A percentile compares a stretch with the other conserved stretches of the same genome.
phyloP scores from a whole-genome alignment of 2,329 filamentous ascomycete species.

The Trichoderma sp. region DNA sequence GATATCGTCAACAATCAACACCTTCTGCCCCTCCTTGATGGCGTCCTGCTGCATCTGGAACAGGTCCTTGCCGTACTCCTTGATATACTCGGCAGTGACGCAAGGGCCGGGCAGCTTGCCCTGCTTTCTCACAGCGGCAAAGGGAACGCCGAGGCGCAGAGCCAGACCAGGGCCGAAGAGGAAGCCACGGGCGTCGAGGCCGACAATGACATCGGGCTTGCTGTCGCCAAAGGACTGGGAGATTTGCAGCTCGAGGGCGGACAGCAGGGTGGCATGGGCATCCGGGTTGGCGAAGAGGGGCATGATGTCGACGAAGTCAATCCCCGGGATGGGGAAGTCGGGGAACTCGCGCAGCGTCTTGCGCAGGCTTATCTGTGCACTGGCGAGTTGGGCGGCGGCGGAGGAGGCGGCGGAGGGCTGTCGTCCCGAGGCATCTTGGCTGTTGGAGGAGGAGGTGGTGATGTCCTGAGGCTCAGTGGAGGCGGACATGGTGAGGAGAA shows the following conservation, averaged over 20 bases:
- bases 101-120: slow-evolving; percentile 93
- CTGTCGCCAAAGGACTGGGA: slow-evolving; percentile 57
- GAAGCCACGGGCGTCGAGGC: slow-evolving; percentile 91
- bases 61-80: slow-evolving; percentile 93
- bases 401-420: slow-evolving; percentile 61
- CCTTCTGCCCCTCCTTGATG: slow-evolving; percentile 81
- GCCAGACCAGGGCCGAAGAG: slow-evolving; percentile 91
- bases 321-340: slow-evolving; percentile 89
- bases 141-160: slow-evolving; percentile 75
- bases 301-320: slow-evolving; percentile 97
- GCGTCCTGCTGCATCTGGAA: slow-evolving; percentile 94
- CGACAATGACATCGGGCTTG: slow-evolving; percentile 86
- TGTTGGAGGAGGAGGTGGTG: slow-evolving; percentile 31
- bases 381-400: slow-evolving; percentile 63
- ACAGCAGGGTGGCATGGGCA: slow-evolving; percentile 74
- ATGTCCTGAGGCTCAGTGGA: slow-evolving; percentile 24
- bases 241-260: slow-evolving; percentile 82
- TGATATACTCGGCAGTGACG: slow-evolving; percentile 81
- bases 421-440: slow-evolving; percentile 61
- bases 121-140: slow-evolving; percentile 91
- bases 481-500: slow-evolving; percentile 37
- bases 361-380: slow-evolving; percentile 69
- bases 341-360: slow-evolving; percentile 77
- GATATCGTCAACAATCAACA: slow-evolving; percentile 94
- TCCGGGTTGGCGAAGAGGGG: slow-evolving; percentile 81